A percentile compares a stretch with the other conserved stretches of the same genome.
These are phyloP conservation scores for Cicer arietinum DNA, from an alignment of 306 rosid genomes.

Conservation along the genomic window DNA sequence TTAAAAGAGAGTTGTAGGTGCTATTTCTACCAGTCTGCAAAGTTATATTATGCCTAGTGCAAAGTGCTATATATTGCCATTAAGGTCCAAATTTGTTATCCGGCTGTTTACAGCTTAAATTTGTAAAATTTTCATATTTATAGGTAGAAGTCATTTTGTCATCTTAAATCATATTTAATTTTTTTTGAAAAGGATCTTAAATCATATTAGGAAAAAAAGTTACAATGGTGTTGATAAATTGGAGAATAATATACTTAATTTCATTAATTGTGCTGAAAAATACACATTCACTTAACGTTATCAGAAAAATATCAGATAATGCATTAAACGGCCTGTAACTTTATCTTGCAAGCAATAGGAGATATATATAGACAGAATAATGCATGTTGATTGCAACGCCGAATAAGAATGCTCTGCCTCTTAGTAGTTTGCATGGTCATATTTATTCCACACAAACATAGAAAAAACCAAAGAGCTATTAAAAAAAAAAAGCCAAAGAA, in stretches of 20 bases:
- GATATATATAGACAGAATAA: too few species aligned
- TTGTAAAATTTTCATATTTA: not conserved
- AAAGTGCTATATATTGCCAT: conserved; percentile 8
- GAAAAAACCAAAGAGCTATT: conserved; percentile 18
- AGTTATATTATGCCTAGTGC: not conserved
- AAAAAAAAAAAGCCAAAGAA: too few species aligned
- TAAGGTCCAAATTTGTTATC: not conserved
- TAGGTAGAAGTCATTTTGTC: not conserved
- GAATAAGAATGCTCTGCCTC: conserved; percentile 8
- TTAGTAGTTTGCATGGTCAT: not conserved
- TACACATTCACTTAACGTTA: too few species aligned
- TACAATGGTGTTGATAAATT: not conserved
- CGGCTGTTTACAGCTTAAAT: not conserved
- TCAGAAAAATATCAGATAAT: too few species aligned
- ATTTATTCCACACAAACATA: conserved; percentile 5
- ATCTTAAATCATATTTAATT: not conserved
- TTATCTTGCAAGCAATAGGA: too few species aligned
- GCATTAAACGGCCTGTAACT: too few species aligned
- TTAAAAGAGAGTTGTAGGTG: conserved; percentile 41
- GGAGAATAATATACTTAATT: not conserved
- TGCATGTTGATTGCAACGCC: conserved; percentile 17
- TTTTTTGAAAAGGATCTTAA: not conserved
- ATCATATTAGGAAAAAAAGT: not conserved
- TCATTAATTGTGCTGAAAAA: too few species aligned
- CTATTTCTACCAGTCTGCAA: conserved; percentile 31